A percentile compares a stretch with the other conserved stretches of the same genome.
phyloP scores from a whole-genome alignment of 345 rosid genomes.

The Euphorbia tirucalli region DNA sequence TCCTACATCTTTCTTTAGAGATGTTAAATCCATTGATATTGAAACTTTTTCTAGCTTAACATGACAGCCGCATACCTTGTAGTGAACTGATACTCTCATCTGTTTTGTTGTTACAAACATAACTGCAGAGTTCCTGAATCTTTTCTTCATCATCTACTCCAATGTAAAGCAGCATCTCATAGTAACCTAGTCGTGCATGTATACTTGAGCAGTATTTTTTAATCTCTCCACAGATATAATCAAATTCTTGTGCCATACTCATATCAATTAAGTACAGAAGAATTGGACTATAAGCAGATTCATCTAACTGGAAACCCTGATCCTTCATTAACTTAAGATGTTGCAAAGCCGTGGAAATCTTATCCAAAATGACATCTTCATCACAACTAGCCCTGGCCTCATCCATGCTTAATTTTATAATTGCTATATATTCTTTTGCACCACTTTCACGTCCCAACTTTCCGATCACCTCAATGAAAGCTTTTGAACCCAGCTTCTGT shows the following conservation, averaged over 20 bases:
- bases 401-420: conserved; percentile 49
- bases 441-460: conserved; percentile 66
- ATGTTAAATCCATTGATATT: background rate
- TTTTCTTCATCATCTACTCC: conserved; percentile 46
- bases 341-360: conserved; percentile 42
- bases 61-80: conserved; percentile 40
- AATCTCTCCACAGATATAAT: conserved; percentile 35
- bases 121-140: conserved; percentile 52
- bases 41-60: background rate
- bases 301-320: conserved; percentile 57
- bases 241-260: conserved; percentile 68
- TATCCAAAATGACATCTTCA: conserved; percentile 40
- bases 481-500: conserved; percentile 49
- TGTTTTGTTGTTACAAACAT: conserved; percentile 26
- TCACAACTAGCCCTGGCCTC: conserved; percentile 46
- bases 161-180: conserved; percentile 76
- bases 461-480: conserved; percentile 39
- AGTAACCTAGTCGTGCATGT: conserved; percentile 59
- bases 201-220: conserved; percentile 37
- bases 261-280: conserved; percentile 58
- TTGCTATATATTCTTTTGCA: conserved; percentile 55
- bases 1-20: background rate
- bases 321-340: conserved; percentile 59
- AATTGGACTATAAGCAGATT: conserved; percentile 61
- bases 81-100: conserved; percentile 35